A percentile compares a stretch with the other conserved stretches of the same genome.
These are phyloP conservation scores for Arachnomyces sp. DNA, from an alignment of 2,329 filamentous ascomycete genomes.

Conservation along the genomic window DNA sequence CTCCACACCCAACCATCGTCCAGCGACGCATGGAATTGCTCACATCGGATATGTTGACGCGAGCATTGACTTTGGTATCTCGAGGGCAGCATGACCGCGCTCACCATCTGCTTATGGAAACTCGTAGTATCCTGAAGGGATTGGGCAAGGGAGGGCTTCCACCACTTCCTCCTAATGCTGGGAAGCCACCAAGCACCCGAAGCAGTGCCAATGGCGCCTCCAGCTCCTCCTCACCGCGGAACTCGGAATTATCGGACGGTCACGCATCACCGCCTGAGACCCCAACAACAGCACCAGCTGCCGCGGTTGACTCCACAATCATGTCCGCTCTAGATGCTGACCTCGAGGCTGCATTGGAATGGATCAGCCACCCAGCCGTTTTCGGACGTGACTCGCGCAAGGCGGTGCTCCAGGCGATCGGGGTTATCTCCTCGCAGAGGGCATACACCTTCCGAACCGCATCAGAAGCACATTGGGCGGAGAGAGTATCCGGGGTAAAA, in stretches of 20 bases:
- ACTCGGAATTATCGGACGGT: slow-evolving; percentile 25
- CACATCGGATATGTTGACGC: slow-evolving; percentile 94
- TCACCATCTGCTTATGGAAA: slow-evolving; percentile 85
- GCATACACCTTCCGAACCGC: slow-evolving; percentile 89
- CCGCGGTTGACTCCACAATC: slow-evolving; percentile 73
- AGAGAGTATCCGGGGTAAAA: slow-evolving; percentile 71
- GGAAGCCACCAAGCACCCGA: slow-evolving; percentile 34
- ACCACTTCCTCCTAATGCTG: slow-evolving; percentile 58
- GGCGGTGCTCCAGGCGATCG: slow-evolving; percentile 90
- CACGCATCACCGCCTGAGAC: slow-evolving; percentile 24
- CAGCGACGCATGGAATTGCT: slow-evolving; percentile 95
- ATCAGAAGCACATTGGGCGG: slow-evolving; percentile 82
- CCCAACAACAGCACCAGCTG: slow-evolving; percentile 45
- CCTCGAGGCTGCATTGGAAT: slow-evolving; percentile 82
- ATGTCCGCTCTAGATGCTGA: slow-evolving; percentile 85
- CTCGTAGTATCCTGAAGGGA: slow-evolving; percentile 87
- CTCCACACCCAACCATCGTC: slow-evolving; percentile 88
- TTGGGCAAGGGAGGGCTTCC: slow-evolving; percentile 91
- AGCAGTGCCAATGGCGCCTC: slow-evolving; percentile 32
- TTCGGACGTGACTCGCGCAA: slow-evolving; percentile 92
- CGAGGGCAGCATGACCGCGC: slow-evolving; percentile 89
- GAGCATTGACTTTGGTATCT: slow-evolving; percentile 82
- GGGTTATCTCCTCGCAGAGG: slow-evolving; percentile 89
- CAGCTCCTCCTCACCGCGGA: slow-evolving; percentile 30
- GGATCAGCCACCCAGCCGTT: slow-evolving; percentile 94